Evolutionary conservation across 352 stramenopile species (phyloP), one percentile per base, ranked within the genome.

Genomic region (Globisporangium middletonii): DNA sequence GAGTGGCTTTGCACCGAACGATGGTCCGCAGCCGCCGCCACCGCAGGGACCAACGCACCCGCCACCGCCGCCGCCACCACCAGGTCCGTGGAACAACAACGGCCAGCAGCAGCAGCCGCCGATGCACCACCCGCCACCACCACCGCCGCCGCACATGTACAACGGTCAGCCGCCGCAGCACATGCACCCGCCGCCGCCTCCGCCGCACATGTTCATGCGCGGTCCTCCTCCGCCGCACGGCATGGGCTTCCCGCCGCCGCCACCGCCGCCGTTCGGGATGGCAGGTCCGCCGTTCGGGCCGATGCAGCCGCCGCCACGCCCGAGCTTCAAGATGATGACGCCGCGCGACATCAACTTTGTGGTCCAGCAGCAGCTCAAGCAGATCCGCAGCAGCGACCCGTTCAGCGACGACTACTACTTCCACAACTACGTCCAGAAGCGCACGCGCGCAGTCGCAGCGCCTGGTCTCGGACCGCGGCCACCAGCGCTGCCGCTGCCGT

Each of bases 401-500:
- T 94, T 92, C 66, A 94, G 82, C 62, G 84, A 94, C 60, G 84
- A 94, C 66, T 92, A 94, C 60, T 94, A 92, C 55, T 94, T 89
- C 59, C 79, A 92, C 67, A 92, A 92, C 59, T 89, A 79, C 44
- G 68, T 83, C 67, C 78, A 90, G 67, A 94, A 94, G 68, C 78
- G 82, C 15, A 67, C 72, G 41, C 77, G 80, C 15, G 69, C 53
- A 15, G 52, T 57, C 2, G 58, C 46, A 35, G 47, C 28, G 15
- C 50, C 33, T 37, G 68, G 57, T 4, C 61, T 60, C 13, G 73
- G 73, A 19, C 60, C 71, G 28, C 59, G 68, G 4, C 69, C 70
- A 1, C 57, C 57, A 15, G 65, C 47, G 4, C 51, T 82, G 1
- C 84, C 82, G 30, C 64, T 92, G 44, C 84, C 82, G 43, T 92